These are phyloP conservation scores for Ambrosia hybrid DNA, from an alignment of 140 eudicot genomes.

Conservation along the genomic window DNA sequence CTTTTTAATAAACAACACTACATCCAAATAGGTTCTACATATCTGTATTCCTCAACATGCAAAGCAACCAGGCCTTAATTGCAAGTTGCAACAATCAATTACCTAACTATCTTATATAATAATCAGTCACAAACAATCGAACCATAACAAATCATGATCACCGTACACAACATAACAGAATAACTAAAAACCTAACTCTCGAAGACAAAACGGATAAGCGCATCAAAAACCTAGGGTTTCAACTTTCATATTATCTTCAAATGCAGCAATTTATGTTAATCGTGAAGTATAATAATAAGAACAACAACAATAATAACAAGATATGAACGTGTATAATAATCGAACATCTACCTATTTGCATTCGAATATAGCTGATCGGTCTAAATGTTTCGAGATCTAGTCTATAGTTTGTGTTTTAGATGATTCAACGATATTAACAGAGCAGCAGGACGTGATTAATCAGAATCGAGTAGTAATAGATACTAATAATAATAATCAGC, in stretches of 20 bases:
- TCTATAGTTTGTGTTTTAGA: background rate
- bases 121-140: no score
- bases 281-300: background rate
- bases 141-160: background rate
- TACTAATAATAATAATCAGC: background rate
- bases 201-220: background rate
- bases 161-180: no score
- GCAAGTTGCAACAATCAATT: background rate
- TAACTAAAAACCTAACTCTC: no score
- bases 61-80: constrained; percentile 7
- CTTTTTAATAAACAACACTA: background rate
- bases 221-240: constrained; percentile 20
- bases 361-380: constrained; percentile 1
- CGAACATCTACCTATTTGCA: background rate
- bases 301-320: background rate
- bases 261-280: constrained; percentile 6
- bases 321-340: background rate
- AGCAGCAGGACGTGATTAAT: background rate
- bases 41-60: background rate
- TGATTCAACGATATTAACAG: constrained; percentile 17
- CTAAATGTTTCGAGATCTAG: constrained; percentile 4
- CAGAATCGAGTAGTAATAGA: constrained; percentile 2
- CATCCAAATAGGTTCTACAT: constrained; percentile 13
- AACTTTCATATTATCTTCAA: constrained; percentile 1
- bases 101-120: no score